A percentile compares a stretch with the other conserved stretches of the same genome.
Conservation (phyloP, 225 moss, liverwort and hornwort species). For the Straminergon stramineum region DNA sequence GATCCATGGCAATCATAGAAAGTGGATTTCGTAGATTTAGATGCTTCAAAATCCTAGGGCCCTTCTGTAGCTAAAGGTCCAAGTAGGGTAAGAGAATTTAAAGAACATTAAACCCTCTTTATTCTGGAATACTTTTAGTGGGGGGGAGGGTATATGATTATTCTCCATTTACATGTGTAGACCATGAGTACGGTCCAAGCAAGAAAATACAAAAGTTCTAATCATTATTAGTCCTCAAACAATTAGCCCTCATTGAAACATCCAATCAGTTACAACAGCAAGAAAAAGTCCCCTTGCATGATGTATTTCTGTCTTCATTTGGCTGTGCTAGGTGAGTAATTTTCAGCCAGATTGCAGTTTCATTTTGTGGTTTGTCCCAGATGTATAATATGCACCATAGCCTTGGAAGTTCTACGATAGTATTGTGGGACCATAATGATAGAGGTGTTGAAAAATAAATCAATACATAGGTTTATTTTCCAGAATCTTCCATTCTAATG, state of each 20-base stretch:
- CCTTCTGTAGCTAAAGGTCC: neutral
- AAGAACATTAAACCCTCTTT: neutral
- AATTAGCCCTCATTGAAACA: neutral
- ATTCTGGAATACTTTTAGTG: neutral
- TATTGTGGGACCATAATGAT: neutral
- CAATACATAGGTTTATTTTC: neutral
- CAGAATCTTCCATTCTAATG: neutral
- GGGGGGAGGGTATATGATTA: neutral
- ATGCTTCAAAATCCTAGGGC: neutral
- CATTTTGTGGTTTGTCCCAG: neutral
- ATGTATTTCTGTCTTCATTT: neutral
- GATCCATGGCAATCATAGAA: conserved; percentile 72
- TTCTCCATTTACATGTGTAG: neutral
- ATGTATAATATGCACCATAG: neutral
- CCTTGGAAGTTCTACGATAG: neutral
- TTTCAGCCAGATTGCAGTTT: neutral
- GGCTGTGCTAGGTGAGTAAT: neutral
- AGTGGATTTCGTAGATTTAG: neutral
- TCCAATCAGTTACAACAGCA: neutral
- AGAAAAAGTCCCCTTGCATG: neutral
- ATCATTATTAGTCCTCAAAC: neutral
- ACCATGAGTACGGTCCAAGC: neutral
- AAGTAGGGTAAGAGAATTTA: neutral
- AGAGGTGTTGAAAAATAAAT: neutral
- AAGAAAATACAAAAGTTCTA: neutral